A percentile compares a stretch with the other conserved stretches of the same genome.
phyloP scores from a whole-genome alignment of 2,329 filamentous ascomycete species.

The Pyrenochaeta sp. region DNA sequence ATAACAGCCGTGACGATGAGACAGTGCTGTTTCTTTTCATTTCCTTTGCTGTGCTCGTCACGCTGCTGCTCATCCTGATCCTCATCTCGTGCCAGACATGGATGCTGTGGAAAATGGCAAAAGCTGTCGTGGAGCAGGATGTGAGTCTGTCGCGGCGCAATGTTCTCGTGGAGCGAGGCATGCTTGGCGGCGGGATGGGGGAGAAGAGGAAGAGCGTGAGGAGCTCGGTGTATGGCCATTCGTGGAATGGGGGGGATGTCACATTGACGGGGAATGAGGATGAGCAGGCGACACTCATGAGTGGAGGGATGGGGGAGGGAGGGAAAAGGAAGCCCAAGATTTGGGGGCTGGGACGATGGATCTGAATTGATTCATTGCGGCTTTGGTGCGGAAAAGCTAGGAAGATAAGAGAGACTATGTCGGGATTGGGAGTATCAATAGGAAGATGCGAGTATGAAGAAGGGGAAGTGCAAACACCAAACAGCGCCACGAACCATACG shows the following conservation, averaged over 20 bases:
- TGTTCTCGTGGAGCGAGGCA: not conserved
- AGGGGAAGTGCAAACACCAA: not conserved
- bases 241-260: not conserved
- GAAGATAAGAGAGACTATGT: conserved; percentile 2
- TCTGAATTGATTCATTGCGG: too few species aligned
- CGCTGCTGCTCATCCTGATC: conserved; percentile 31
- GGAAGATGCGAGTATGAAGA: not conserved
- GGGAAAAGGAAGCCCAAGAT: conserved; percentile 10
- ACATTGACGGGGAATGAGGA: not conserved
- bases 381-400: too few species aligned
- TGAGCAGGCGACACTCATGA: conserved; percentile 11
- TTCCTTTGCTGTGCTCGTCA: conserved; percentile 33
- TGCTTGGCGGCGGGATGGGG: conserved; percentile 6
- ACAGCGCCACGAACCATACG: not conserved
- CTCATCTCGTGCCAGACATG: conserved; percentile 31
- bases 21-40: conserved; percentile 37
- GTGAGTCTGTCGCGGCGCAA: conserved; percentile 1
- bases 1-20: conserved; percentile 11
- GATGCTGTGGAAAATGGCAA: conserved; percentile 32
- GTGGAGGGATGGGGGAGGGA: not conserved
- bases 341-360: conserved; percentile 4
- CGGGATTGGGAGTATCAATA: not conserved
- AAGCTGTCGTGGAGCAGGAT: conserved; percentile 28
- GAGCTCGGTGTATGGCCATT: conserved; percentile 1
- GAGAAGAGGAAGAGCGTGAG: conserved; percentile 7